phyloP scores from a whole-genome alignment of 225 moss, liverwort and hornwort species.

The Marchantia polymorpha region DNA sequence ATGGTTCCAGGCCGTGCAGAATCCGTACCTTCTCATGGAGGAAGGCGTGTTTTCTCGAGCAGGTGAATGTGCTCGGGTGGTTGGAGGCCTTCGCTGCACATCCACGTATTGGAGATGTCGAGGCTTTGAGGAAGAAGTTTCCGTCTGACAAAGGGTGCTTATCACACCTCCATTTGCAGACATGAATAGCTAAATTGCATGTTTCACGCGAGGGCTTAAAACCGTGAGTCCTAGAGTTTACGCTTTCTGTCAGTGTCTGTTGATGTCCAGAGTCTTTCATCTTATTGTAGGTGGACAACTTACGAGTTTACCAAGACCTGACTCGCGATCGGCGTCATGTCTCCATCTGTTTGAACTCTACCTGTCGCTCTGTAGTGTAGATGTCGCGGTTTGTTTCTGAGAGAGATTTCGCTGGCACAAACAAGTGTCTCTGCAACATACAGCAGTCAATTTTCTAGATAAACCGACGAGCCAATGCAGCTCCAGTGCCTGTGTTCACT shows the following conservation, averaged over 20 bases:
- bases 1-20: neutral
- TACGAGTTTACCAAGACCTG: no score
- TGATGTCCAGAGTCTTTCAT: neutral
- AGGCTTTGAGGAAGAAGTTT: slow-evolving; percentile 67
- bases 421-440: no score
- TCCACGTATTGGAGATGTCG: slow-evolving; percentile 84
- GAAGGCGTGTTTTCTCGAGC: slow-evolving; percentile 17
- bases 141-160: slow-evolving; percentile 47
- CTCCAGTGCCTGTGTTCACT: neutral
- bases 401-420: neutral
- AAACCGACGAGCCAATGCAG: neutral
- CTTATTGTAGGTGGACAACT: neutral
- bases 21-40: neutral
- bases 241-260: neutral
- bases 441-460: neutral
- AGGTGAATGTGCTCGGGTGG: slow-evolving; percentile 90
- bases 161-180: neutral
- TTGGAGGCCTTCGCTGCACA: slow-evolving; percentile 83
- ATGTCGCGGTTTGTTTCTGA: neutral
- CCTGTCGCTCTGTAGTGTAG: neutral
- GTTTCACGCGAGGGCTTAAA: neutral
- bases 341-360: neutral
- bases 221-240: neutral
- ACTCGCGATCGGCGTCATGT: neutral
- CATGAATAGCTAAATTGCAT: neutral